A percentile compares a stretch with the other conserved stretches of the same genome.
Evolutionary conservation across 169 alveolate species (phyloP).

Genomic region (Cardiosporidium cionae): DNA sequence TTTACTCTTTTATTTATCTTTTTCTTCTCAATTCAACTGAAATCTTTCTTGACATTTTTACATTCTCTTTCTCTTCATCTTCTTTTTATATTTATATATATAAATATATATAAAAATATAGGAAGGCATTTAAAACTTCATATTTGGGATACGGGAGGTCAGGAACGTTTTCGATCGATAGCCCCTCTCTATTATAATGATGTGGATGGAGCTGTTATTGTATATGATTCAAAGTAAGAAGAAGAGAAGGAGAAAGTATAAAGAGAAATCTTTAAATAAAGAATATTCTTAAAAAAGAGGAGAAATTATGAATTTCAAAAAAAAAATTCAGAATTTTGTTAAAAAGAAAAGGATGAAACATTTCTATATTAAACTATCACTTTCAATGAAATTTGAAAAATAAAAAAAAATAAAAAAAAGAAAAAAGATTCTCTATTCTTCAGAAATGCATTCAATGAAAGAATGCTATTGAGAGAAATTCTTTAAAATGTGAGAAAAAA

Average conservation of each 20-base stretch:
- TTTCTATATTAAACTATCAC: no score
- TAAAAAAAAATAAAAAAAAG: no score
- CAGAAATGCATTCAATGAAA: no score
- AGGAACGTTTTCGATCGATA: slow-evolving; percentile 75
- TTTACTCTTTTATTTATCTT: no score
- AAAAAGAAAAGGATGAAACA: neutral
- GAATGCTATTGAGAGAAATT: no score
- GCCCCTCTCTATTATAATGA: slow-evolving; percentile 78
- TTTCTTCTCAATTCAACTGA: no score
- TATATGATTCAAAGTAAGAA: slow-evolving; percentile 63
- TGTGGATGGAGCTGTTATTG: slow-evolving; percentile 77
- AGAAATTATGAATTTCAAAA: no score
- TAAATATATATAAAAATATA: neutral
- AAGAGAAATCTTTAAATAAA: neutral
- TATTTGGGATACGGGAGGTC: slow-evolving; percentile 92
- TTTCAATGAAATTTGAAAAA: neutral
- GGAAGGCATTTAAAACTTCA: slow-evolving; percentile 64
- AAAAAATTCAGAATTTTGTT: neutral
- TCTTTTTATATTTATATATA: neutral
- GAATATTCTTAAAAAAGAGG: neutral
- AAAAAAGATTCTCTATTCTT: no score
- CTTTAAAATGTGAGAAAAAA: neutral
- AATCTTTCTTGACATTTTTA: neutral
- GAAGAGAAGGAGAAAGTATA: slow-evolving; percentile 14
- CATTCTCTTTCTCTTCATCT: neutral